Conservation (phyloP, 352 stramenopile species). For the Thraustochytrium sp. region DNA sequence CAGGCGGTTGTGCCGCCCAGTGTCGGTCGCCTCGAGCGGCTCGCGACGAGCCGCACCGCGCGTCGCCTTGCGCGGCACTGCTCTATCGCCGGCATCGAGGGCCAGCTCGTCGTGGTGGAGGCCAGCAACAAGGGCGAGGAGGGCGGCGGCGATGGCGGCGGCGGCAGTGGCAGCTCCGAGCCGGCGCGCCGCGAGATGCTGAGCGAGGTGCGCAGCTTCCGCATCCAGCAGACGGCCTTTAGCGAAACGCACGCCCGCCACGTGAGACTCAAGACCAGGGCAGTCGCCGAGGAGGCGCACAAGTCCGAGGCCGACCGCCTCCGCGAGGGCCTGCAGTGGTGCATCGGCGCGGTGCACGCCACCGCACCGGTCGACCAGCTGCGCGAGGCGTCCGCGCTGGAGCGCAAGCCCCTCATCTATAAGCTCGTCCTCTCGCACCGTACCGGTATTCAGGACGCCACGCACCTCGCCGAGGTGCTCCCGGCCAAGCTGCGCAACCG, state of each 20-base stretch:
- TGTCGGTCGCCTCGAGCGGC: background rate
- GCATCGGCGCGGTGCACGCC: background rate
- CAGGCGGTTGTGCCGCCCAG: background rate
- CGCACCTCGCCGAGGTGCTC: background rate
- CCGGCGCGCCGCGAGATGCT: background rate
- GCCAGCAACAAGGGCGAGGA: background rate
- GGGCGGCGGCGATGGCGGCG: background rate
- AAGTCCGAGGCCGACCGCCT: background rate
- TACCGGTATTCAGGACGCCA: background rate
- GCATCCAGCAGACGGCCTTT: background rate
- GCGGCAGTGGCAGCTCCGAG: no score
- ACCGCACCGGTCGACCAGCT: background rate
- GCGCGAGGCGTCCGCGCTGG: background rate
- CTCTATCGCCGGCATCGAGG: background rate
- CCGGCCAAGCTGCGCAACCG: background rate
- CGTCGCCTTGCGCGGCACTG: background rate
- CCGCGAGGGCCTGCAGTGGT: background rate
- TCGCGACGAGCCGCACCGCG: background rate
- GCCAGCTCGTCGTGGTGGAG: background rate
- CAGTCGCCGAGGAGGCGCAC: background rate
- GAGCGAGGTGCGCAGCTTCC: background rate
- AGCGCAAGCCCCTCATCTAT: background rate
- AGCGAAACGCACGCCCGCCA: background rate
- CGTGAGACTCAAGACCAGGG: background rate
- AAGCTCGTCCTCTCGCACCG: slow-evolving; percentile 26